A percentile compares a stretch with the other conserved stretches of the same genome.
These are phyloP conservation scores for Aethionema arabicum DNA, from an alignment of 345 rosid genomes.

Conservation along the genomic window DNA sequence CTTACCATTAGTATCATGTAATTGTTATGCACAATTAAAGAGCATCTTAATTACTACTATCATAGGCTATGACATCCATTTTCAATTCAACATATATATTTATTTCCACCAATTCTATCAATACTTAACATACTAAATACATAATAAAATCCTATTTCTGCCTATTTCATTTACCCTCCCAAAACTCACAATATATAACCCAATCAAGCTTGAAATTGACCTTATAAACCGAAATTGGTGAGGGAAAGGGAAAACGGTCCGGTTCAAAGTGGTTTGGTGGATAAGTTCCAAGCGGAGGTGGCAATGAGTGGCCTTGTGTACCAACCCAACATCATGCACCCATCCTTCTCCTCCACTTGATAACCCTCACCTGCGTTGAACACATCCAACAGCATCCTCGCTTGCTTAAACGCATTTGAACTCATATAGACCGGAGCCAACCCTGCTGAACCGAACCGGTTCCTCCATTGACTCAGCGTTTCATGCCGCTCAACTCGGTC, in stretches of 20 bases:
- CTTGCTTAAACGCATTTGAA: slow-evolving; percentile 83
- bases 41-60: neutral
- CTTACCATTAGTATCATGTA: slow-evolving; percentile 9
- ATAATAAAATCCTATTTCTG: slow-evolving; percentile 1
- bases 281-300: slow-evolving; percentile 77
- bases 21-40: slow-evolving; percentile 3
- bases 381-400: slow-evolving; percentile 67
- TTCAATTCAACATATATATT: neutral
- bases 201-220: slow-evolving; percentile 9
- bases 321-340: slow-evolving; percentile 81
- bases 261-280: slow-evolving; percentile 16
- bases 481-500: slow-evolving; percentile 84
- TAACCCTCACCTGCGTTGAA: slow-evolving; percentile 79
- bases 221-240: slow-evolving; percentile 9
- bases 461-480: slow-evolving; percentile 60
- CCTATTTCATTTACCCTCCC: slow-evolving; percentile 27
- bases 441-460: slow-evolving; percentile 56
- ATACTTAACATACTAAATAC: slow-evolving; percentile 9
- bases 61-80: slow-evolving; percentile 10
- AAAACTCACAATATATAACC: neutral
- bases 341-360: slow-evolving; percentile 73
- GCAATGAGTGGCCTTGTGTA: slow-evolving; percentile 73
- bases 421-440: slow-evolving; percentile 67
- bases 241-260: slow-evolving; percentile 11
- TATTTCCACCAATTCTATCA: slow-evolving; percentile 19